phyloP scores from a whole-genome alignment of 23 red algal species.

The Gracilaria vermiculophylla region DNA sequence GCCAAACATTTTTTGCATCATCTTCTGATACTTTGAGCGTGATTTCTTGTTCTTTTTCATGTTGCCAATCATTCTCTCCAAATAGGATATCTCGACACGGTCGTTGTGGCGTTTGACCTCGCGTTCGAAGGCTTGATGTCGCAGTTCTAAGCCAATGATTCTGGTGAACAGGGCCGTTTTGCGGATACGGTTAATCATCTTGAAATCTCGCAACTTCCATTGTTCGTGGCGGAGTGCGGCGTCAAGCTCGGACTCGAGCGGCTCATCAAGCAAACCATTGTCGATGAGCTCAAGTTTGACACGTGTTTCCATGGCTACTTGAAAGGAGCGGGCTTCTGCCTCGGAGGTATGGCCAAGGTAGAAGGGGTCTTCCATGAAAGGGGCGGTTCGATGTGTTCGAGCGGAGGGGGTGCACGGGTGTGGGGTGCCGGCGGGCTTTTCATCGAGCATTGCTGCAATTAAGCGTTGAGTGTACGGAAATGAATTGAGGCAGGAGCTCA shows the following conservation, averaged over 20 bases:
- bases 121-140: conserved; percentile 49
- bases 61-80: conserved; percentile 86
- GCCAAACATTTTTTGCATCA: conserved; percentile 60
- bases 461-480: conserved; percentile 85
- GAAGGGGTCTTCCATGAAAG: conserved; percentile 46
- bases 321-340: conserved; percentile 48
- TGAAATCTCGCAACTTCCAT: conserved; percentile 83
- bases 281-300: conserved; percentile 69
- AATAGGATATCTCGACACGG: conserved; percentile 79
- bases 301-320: conserved; percentile 67
- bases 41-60: conserved; percentile 91
- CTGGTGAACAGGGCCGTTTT: conserved; percentile 49
- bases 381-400: not conserved
- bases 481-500: conserved; percentile 31
- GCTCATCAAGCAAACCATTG: conserved; percentile 73
- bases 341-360: conserved; percentile 67
- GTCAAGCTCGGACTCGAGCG: conserved; percentile 68
- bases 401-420: not conserved
- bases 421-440: conserved; percentile 4
- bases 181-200: conserved; percentile 65
- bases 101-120: conserved; percentile 79
- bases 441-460: conserved; percentile 78
- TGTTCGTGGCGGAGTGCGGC: conserved; percentile 64
- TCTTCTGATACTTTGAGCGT: conserved; percentile 63
- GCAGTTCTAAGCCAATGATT: conserved; percentile 42